Evolutionary conservation across 306 rosid species (phyloP).

Genomic region (Albizia julibrissin): DNA sequence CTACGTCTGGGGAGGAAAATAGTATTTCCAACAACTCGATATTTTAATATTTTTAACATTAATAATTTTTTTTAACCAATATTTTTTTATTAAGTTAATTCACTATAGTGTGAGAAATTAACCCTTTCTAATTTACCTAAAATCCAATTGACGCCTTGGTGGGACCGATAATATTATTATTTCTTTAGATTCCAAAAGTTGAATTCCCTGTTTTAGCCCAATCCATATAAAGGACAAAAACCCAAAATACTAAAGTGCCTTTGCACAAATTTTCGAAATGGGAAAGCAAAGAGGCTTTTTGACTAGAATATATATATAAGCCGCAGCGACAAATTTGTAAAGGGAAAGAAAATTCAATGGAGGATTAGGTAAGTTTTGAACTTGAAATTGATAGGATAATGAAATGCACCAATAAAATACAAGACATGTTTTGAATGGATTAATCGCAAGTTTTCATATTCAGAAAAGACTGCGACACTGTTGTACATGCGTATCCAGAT

Average conservation of each 20-base stretch:
- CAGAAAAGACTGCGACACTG: neutral
- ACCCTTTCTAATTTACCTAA: too few species aligned
- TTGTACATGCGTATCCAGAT: neutral
- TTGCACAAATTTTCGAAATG: neutral
- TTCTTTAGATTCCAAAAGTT: neutral
- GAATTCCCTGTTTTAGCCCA: neutral
- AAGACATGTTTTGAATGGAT: neutral
- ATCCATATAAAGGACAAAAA: neutral
- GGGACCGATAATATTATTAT: neutral
- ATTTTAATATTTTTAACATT: too few species aligned
- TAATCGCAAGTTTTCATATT: neutral
- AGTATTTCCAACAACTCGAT: neutral
- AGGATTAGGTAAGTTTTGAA: neutral
- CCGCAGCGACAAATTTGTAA: neutral
- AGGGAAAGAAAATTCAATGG: neutral
- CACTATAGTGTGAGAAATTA: too few species aligned
- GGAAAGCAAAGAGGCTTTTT: neutral
- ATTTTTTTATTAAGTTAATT: too few species aligned
- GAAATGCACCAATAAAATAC: neutral
- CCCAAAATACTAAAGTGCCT: neutral
- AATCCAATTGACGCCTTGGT: too few species aligned
- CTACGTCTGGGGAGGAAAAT: neutral
- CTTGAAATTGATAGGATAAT: neutral
- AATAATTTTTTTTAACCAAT: too few species aligned
- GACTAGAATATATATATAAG: neutral